Evolutionary conservation across 2,329 filamentous ascomycete species (phyloP).

Genomic region (Emmonsiellopsis sp.): DNA sequence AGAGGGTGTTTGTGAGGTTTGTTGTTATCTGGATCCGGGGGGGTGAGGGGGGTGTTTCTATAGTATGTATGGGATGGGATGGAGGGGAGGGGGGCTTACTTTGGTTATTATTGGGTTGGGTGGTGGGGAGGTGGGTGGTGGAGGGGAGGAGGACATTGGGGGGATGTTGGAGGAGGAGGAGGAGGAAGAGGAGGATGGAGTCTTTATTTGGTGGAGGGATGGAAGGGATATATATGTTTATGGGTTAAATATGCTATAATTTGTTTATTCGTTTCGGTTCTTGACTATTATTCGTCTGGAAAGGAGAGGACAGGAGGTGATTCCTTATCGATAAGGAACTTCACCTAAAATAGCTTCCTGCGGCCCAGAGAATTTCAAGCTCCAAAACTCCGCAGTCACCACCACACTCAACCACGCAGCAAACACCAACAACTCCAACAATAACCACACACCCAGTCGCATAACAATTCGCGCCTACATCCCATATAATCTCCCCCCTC

Average conservation of each 20-base stretch:
- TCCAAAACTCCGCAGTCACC: not conserved
- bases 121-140: too few species aligned
- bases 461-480: too few species aligned
- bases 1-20: slow-evolving; percentile 33
- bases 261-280: not conserved
- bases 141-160: too few species aligned
- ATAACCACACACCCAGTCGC: too few species aligned
- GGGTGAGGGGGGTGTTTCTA: not conserved
- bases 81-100: not conserved
- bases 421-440: not conserved
- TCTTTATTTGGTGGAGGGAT: not conserved
- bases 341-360: not conserved
- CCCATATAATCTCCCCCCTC: not conserved
- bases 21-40: slow-evolving; percentile 33
- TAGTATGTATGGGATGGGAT: not conserved
- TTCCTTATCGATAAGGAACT: not conserved
- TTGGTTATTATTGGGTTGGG: too few species aligned
- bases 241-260: not conserved
- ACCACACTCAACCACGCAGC: not conserved
- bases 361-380: not conserved
- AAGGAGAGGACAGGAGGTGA: not conserved
- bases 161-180: too few species aligned
- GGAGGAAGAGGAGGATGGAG: not conserved
- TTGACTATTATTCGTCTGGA: not conserved
- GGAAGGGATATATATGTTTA: not conserved